Evolutionary conservation across 2,329 filamentous ascomycete species (phyloP), one percentile per base, ranked within the genome.

Genomic region (Clonostachys solani): DNA sequence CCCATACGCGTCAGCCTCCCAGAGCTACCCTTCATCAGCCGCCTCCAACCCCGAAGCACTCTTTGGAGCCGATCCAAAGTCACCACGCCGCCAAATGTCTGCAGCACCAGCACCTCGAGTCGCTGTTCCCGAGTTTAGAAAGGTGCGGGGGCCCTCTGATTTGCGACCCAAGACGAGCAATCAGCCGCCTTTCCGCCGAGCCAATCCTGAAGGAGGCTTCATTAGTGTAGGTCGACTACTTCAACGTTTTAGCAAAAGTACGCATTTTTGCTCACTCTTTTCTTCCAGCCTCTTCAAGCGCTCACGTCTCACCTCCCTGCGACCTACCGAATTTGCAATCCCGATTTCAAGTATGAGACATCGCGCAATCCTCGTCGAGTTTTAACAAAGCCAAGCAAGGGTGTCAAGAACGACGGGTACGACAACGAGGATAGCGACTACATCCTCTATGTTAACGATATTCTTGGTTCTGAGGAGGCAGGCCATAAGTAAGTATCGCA

Each of bases 351-450:
- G 73, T 99, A 99, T 71, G 94, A 99, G 65, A 96, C 94, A 15
- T 96, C 94, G 46, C 83, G 94, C 55, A 99, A 99, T 62, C 94
- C 94, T 37, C 87, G 94, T 52, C 83, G 94, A 65, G 94, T 99
- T 44, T 78, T 99, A 55, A 99, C 94, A 15, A 99, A 99, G 68
- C 94, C 94, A 8, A 97, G 94, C 79, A 99, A 99, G 71, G 94
- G 94, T 13, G 83, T 89, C 52, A 99, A 99, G 78, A 99, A 99
- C 61, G 94, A 99, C 71, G 94, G 94, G 5, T 99, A 94, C 61
- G 94, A 99, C 63, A 99, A 99, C 57, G 94, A 99, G 65, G 94
- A 99, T 57, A 97, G 94, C 66, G 94, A 99, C 63, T 99, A 99
- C 64, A 99, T 99, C 60, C 81, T 99, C 56, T 99, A 97, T 59